Evolutionary conservation across 371 early-diverging fungal species (phyloP), one percentile per base, ranked within the genome.

Genomic region (Phascolomyces articulosus): DNA sequence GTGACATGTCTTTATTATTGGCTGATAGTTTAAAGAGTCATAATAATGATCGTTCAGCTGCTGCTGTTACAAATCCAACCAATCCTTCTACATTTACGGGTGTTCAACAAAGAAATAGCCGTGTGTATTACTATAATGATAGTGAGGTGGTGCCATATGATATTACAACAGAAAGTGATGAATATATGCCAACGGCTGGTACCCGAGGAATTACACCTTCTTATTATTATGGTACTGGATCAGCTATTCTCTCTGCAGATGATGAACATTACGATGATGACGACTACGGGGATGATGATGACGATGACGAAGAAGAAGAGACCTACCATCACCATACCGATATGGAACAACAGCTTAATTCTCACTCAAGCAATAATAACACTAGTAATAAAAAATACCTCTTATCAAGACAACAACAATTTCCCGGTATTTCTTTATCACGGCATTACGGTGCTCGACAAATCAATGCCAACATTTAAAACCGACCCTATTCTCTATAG

Each of bases 91-190:
- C 60, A 40, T 27, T 41, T 28, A 27, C n/a, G 9, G 40, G n/a
- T 23, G 60, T 10, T 18, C 60, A 59, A 23, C 60, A 59, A 24
- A 23, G 40, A n/a, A 59, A 59, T 47, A 59, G 47, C 44, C 24
- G 47, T n/a, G 27, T 27, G 6, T 59, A 27, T 41, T 59, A 40
- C 23, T 59, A 59, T 26, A 40, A 59, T 23, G 47, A 40, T 11
- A 58, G 58, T 15, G 64, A 64, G n/a, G 64, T 47, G 4, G 57
- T 64, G 38, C 44, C 31, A 9, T 64, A 64, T 26, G 64, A 59
- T 47, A 24, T 40, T 20, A 41, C 47, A 18, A 20, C 60, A 13
- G 60, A 59, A 47, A 59, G 60, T 40, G 60, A 58, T 27, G 59
- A 57, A 9, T 38, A 38, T 21, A 57, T 57, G 21, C 57, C 40